Evolutionary conservation across 164 flowering plant species (phyloP).

Genomic region (Macadamia integrifolia): DNA sequence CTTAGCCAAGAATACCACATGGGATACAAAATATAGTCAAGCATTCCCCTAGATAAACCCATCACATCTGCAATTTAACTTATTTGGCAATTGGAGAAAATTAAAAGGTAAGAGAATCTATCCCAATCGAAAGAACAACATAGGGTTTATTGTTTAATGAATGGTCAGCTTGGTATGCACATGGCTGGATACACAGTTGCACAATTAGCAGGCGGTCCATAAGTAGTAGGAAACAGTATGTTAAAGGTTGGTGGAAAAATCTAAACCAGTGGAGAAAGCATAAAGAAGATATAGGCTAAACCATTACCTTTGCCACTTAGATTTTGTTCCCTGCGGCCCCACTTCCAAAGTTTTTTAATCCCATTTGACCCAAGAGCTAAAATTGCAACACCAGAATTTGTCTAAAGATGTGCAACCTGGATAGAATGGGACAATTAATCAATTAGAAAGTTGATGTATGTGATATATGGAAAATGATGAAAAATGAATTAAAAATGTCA

Average conservation of each 20-base stretch:
- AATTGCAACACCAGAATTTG: slow-evolving; percentile 57
- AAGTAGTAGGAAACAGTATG: slow-evolving; percentile 59
- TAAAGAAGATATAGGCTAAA: slow-evolving; percentile 48
- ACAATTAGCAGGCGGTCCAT: neutral
- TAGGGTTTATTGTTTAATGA: neutral
- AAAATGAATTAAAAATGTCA: slow-evolving; percentile 5
- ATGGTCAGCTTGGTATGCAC: neutral
- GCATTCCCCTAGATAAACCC: no score
- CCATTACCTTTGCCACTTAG: slow-evolving; percentile 76
- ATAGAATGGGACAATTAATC: neutral
- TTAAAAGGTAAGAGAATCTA: neutral
- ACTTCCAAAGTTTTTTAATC: slow-evolving; percentile 80
- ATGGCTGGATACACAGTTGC: neutral
- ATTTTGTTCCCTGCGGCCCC: slow-evolving; percentile 77
- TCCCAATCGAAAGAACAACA: neutral
- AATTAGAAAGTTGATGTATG: neutral
- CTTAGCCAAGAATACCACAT: no score
- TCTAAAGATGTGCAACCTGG: slow-evolving; percentile 58
- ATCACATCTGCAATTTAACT: no score
- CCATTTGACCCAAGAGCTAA: slow-evolving; percentile 70
- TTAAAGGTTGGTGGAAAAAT: slow-evolving; percentile 67
- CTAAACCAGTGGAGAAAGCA: slow-evolving; percentile 94
- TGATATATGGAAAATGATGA: neutral
- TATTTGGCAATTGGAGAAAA: no score
- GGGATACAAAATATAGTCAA: no score